Percentiles rank a stretch among this genome's conserved stretches.
Conservation (phyloP, 192 early-diverging fungal genomes). For the Backusella morwellensis region DNA sequence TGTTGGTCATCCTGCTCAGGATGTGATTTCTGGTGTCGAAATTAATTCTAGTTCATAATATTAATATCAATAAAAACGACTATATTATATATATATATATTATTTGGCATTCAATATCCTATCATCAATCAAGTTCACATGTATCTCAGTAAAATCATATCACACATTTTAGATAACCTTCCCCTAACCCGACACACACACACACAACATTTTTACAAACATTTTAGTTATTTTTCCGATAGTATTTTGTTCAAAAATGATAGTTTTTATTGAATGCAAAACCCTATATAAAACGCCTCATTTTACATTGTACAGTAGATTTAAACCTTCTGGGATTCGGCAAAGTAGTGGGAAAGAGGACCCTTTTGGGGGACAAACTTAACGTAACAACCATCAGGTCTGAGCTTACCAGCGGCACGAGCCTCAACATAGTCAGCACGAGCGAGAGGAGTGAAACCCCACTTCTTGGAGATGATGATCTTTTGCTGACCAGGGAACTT, state of each 20-base stretch:
- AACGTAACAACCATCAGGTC: slow-evolving; percentile 93
- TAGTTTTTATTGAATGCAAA: not conserved
- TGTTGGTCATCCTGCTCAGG: not conserved
- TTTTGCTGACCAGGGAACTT: slow-evolving; percentile 99
- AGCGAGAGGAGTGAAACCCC: slow-evolving; percentile 98
- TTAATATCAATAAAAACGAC: not conserved
- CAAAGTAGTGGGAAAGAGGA: slow-evolving; percentile 53
- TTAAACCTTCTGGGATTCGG: not conserved
- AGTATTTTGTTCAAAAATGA: not conserved
- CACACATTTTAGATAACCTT: not conserved
- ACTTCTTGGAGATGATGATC: slow-evolving; percentile 99
- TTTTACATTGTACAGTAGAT: not conserved
- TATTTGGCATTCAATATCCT: not conserved
- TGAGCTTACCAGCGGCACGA: slow-evolving; percentile 73
- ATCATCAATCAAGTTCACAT: not conserved
- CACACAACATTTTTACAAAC: not conserved
- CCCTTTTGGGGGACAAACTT: slow-evolving; percentile 89
- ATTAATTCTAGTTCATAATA: not conserved
- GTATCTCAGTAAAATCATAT: not conserved
- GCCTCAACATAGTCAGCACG: slow-evolving; percentile 85
- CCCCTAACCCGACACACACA: not conserved
- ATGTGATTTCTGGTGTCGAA: not conserved
- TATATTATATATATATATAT: not conserved
- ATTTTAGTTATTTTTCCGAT: not conserved
- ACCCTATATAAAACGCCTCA: not conserved